A percentile compares a stretch with the other conserved stretches of the same genome.
These are phyloP conservation scores for Tetrastigma voinierianum DNA, from an alignment of 164 flowering plant genomes.

Conservation along the genomic window DNA sequence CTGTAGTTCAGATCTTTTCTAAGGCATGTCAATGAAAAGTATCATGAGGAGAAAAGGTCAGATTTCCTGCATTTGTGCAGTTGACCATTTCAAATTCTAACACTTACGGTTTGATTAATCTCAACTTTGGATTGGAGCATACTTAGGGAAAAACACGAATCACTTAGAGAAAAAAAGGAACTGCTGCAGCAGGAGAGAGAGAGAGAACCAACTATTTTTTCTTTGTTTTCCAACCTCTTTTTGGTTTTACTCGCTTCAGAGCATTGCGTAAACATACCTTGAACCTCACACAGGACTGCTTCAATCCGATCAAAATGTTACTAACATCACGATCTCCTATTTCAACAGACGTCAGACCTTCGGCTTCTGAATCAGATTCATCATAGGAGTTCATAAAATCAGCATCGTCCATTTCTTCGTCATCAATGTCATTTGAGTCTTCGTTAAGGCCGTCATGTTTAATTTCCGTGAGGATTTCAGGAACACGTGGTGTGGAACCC, in stretches of 20 bases:
- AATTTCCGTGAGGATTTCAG: conserved; percentile 28
- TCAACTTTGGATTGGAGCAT: too few species aligned
- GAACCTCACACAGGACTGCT: too few species aligned
- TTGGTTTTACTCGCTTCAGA: too few species aligned
- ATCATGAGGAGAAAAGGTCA: background rate
- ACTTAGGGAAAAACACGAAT: too few species aligned
- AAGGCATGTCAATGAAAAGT: background rate
- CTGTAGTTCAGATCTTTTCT: background rate
- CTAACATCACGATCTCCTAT: conserved; percentile 37
- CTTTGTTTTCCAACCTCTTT: too few species aligned
- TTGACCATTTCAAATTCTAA: background rate
- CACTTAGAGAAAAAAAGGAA: too few species aligned
- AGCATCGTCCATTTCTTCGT: conserved; percentile 49
- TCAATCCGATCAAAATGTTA: conserved; percentile 48
- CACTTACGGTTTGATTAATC: background rate
- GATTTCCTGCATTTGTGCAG: background rate
- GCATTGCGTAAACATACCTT: too few species aligned
- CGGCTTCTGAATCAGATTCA: conserved; percentile 41
- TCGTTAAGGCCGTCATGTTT: conserved; percentile 27
- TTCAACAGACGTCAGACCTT: conserved; percentile 13
- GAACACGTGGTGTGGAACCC: conserved; percentile 23
- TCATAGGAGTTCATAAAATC: conserved; percentile 58
- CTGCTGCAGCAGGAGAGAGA: too few species aligned
- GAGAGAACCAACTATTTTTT: too few species aligned
- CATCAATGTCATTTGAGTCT: conserved; percentile 45